Evolutionary conservation across 148 eudicot genomes (phyloP), one percentile per base, ranked within the genome.

Genomic region (Pouteria glomerata): DNA sequence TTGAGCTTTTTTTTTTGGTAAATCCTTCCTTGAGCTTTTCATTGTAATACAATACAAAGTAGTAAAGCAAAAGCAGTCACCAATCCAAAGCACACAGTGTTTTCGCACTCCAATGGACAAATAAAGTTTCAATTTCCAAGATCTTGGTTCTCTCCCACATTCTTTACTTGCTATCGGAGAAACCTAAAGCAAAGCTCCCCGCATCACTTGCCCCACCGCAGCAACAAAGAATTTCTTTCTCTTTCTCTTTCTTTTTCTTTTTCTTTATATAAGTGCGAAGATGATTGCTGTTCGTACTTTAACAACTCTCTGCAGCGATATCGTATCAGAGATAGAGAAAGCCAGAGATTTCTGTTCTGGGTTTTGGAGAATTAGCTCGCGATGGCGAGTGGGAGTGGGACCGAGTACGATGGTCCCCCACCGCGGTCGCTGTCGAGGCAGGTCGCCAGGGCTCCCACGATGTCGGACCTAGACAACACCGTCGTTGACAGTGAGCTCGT

Each of bases 401-500:
- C 80, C 56, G 83, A 78, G 64, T 70, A 63, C 47, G 88, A 69
- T n/a, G 71, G 61, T 53, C 84, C 79, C 48, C 84, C 85, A 24
- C 76, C 64, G 30, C 73, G 81, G 68, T 23, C 92, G 39, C 4
- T 79, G 41, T 86, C 96, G 51, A 71, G 83, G 82, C 71, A 76
- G 74, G 75, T 84, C 71, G 68, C 77, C 0, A 75, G 88, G 57
- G 57, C 73, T 23, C 79, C 84, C 0, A 87, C 97, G 0, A 83
- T 83, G 86, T 33, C 30, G 13, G 71, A 72, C 3, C 88, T 83
- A 6, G 98, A 90, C 3, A 74, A 31, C 29, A 65, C 72, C 14
- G 86, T 85, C 11, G 76, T 87, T 24, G 97, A 95, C 65, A 95
- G 96, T 63, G 99, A 95, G 83, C 82, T 89, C 11, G 96, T 95